These are phyloP conservation scores for Suillus subluteus DNA, from an alignment of 768 basidiomycete species.

Conservation along the genomic window DNA sequence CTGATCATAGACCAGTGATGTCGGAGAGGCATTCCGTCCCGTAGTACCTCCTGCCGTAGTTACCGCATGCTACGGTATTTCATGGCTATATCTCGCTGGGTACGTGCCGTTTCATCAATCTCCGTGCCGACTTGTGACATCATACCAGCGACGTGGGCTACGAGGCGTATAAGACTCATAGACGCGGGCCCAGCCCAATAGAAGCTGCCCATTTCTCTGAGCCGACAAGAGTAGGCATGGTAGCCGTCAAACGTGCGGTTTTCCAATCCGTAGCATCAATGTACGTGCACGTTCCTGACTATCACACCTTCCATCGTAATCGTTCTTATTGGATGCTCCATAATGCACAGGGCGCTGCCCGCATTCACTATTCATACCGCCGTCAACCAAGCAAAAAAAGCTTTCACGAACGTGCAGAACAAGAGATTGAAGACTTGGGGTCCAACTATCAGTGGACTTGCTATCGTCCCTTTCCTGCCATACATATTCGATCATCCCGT, in stretches of 20 bases:
- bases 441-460: slow-evolving; percentile 73
- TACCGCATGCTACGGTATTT: slow-evolving; percentile 77
- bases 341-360: slow-evolving; percentile 65
- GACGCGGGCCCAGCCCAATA: slow-evolving; percentile 63
- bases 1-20: slow-evolving; percentile 66
- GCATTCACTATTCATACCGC: slow-evolving; percentile 86
- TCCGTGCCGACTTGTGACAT: background rate
- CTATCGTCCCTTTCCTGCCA: slow-evolving; percentile 73
- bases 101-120: slow-evolving; percentile 24
- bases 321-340: slow-evolving; percentile 6
- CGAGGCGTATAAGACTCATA: slow-evolving; percentile 79
- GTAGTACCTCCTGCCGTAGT: slow-evolving; percentile 75
- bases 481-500: slow-evolving; percentile 83
- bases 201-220: slow-evolving; percentile 76
- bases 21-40: slow-evolving; percentile 84
- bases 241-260: slow-evolving; percentile 74
- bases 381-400: slow-evolving; percentile 72
- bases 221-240: slow-evolving; percentile 64
- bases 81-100: slow-evolving; percentile 80
- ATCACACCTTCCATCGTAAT: slow-evolving; percentile 1
- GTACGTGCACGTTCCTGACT: slow-evolving; percentile 43
- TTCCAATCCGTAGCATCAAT: slow-evolving; percentile 87
- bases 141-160: slow-evolving; percentile 66
- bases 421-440: slow-evolving; percentile 71
- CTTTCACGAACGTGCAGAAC: slow-evolving; percentile 62